A percentile compares a stretch with the other conserved stretches of the same genome.
phyloP scores from a whole-genome alignment of 2,329 filamentous ascomycete genomes.

The Talaromyces sp. region DNA sequence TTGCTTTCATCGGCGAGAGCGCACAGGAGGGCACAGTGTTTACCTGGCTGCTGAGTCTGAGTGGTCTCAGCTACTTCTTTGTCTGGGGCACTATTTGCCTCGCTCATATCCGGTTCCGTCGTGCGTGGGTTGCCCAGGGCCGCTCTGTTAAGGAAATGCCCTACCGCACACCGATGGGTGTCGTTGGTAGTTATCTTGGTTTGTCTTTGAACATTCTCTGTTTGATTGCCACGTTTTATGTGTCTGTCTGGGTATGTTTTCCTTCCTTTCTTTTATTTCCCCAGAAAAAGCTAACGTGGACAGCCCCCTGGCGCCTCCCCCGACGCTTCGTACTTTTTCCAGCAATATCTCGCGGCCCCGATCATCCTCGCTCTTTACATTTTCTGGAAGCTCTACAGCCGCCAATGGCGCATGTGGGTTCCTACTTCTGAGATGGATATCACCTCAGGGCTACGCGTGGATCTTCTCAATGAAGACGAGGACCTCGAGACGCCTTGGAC shows the following conservation, averaged over 20 bases:
- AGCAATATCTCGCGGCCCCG: conserved; percentile 44
- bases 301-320: conserved; percentile 19
- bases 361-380: conserved; percentile 41
- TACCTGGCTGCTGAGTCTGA: conserved; percentile 61
- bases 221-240: conserved; percentile 48
- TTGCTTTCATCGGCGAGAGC: conserved; percentile 39
- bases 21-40: conserved; percentile 52
- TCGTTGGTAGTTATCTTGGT: conserved; percentile 60
- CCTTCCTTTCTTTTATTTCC: background rate
- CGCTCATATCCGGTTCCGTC: conserved; percentile 64
- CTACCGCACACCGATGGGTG: conserved; percentile 57
- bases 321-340: conserved; percentile 42
- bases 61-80: conserved; percentile 60
- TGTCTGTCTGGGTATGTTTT: conserved; percentile 4
- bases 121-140: conserved; percentile 56
- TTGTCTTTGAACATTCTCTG: conserved; percentile 53
- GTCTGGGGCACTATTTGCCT: conserved; percentile 64
- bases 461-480: conserved; percentile 18
- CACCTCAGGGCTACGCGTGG: conserved; percentile 17
- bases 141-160: conserved; percentile 61
- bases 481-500: conserved; percentile 19
- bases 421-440: conserved; percentile 19
- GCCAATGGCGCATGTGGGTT: conserved; percentile 15
- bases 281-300: background rate
- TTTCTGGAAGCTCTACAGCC: conserved; percentile 32